These are phyloP conservation scores for Russula virescens DNA, from an alignment of 768 basidiomycete genomes.

Conservation along the genomic window DNA sequence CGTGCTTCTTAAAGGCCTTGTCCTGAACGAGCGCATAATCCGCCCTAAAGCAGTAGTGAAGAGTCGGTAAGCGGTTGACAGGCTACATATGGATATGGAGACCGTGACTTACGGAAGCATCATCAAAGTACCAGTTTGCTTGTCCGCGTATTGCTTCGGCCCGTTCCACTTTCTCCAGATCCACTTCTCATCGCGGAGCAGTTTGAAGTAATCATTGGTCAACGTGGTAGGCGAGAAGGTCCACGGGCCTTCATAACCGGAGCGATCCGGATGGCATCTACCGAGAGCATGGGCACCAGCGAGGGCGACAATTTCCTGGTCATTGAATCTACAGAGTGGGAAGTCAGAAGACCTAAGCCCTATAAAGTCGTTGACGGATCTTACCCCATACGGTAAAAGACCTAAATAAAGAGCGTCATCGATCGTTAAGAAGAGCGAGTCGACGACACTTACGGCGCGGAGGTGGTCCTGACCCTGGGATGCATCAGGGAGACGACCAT, in stretches of 20 bases:
- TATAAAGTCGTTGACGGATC: constrained; percentile 15
- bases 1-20: constrained; percentile 87
- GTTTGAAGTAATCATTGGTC: constrained; percentile 81
- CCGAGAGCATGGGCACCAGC: constrained; percentile 94
- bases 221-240: constrained; percentile 89
- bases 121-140: constrained; percentile 84
- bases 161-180: constrained; percentile 95
- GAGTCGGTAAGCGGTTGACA: neutral
- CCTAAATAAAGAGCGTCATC: constrained; percentile 33
- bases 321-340: constrained; percentile 59
- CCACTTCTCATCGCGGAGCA: constrained; percentile 88
- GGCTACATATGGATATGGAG: neutral
- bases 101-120: constrained; percentile 76
- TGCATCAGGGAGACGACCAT: constrained; percentile 88
- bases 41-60: constrained; percentile 41
- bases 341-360: neutral
- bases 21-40: constrained; percentile 87
- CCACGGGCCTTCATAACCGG: constrained; percentile 89
- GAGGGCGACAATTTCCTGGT: constrained; percentile 96
- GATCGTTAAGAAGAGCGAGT: neutral
- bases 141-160: constrained; percentile 91
- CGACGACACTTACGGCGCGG: constrained; percentile 49
- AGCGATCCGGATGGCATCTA: constrained; percentile 80
- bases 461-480: constrained; percentile 79
- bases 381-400: constrained; percentile 87